Evolutionary conservation across 2,329 filamentous ascomycete genomes (phyloP).

Genomic region (Arthrobotrys sinensis): DNA sequence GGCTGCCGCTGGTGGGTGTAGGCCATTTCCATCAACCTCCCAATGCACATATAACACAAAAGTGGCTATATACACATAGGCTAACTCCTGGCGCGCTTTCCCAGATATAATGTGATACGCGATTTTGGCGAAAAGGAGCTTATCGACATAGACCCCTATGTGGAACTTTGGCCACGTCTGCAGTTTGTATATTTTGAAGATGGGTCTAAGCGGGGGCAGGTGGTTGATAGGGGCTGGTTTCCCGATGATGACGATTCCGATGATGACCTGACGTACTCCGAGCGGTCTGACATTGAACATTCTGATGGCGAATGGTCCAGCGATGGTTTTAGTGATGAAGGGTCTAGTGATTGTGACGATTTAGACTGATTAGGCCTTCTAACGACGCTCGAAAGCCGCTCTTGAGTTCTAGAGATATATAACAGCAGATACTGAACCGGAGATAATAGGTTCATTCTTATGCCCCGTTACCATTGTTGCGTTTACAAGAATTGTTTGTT

Average conservation of each 20-base stretch:
- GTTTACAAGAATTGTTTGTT: conserved; percentile 37
- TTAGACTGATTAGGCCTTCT: not conserved
- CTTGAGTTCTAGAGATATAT: not conserved
- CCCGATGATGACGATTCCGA: not conserved
- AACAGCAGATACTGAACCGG: not conserved
- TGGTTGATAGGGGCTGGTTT: not conserved
- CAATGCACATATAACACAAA: not conserved
- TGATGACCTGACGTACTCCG: not conserved
- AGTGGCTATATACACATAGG: not conserved
- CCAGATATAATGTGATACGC: conserved; percentile 2
- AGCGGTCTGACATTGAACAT: not conserved
- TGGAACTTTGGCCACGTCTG: not conserved
- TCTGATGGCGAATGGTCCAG: not conserved
- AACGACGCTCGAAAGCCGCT: not conserved
- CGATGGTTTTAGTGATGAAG: not conserved
- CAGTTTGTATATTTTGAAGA: not conserved
- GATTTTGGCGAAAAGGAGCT: not conserved
- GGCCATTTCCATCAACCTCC: not conserved
- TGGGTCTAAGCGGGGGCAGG: not conserved
- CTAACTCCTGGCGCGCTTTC: not conserved
- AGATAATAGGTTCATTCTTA: conserved; percentile 26
- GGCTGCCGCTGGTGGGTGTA: conserved; percentile 45
- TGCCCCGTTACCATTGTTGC: conserved; percentile 40
- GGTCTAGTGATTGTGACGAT: not conserved
- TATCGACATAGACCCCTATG: not conserved